These are phyloP conservation scores for Didymella keratinophila DNA, from an alignment of 2,329 filamentous ascomycete species.

Conservation along the genomic window DNA sequence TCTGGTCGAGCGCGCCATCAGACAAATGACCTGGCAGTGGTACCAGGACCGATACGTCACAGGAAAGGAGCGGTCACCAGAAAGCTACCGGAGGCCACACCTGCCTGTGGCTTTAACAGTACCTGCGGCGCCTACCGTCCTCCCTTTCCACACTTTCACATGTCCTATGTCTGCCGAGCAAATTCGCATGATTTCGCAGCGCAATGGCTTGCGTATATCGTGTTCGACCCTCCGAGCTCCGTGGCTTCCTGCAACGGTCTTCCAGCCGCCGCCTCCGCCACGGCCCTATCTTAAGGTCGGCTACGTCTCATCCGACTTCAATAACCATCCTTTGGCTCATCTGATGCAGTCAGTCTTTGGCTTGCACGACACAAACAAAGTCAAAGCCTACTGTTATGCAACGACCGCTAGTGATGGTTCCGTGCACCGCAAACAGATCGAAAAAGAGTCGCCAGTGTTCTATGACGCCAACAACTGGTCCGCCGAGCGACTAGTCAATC, in stretches of 20 bases:
- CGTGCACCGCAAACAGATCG: conserved; percentile 88
- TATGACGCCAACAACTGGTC: conserved; percentile 87
- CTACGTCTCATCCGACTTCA: conserved; percentile 98
- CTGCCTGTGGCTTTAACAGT: conserved; percentile 77
- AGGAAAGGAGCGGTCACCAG: conserved; percentile 61
- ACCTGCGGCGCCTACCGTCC: conserved; percentile 88
- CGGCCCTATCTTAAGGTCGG: conserved; percentile 86
- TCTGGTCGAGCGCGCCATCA: conserved; percentile 83
- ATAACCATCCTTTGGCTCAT: conserved; percentile 96
- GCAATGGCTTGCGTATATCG: conserved; percentile 92
- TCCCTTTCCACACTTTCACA: conserved; percentile 98
- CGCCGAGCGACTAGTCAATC: conserved; percentile 80
- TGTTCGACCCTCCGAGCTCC: conserved; percentile 84
- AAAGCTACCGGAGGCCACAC: conserved; percentile 74
- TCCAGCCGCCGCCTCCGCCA: conserved; percentile 84
- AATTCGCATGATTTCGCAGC: conserved; percentile 91
- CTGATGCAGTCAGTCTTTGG: conserved; percentile 99
- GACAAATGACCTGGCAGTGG: conserved; percentile 80
- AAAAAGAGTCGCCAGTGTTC: conserved; percentile 90
- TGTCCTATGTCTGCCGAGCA: conserved; percentile 91
- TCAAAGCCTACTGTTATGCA: conserved; percentile 92
- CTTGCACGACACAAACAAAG: conserved; percentile 75
- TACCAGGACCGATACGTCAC: conserved; percentile 82
- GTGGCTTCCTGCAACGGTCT: conserved; percentile 85
- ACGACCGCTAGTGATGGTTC: conserved; percentile 92